phyloP scores from a whole-genome alignment of 345 rosid genomes.

The Rubroshorea leprosula region DNA sequence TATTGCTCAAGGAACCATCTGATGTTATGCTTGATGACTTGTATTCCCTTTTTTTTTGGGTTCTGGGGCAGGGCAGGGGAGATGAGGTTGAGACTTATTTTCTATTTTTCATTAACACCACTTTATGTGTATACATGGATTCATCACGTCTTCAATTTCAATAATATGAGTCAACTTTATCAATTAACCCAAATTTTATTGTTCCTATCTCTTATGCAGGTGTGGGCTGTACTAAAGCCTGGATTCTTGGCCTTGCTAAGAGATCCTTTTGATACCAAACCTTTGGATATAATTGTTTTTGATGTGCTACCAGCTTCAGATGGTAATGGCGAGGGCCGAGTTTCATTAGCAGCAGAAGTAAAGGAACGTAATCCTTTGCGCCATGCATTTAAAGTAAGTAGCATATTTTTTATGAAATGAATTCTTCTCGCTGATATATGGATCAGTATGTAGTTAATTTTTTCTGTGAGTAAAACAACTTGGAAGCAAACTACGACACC shows the following conservation, averaged over 20 bases:
- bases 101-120: too few species aligned
- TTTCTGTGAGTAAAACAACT: neutral
- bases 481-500: neutral
- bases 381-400: slow-evolving; percentile 76
- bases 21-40: too few species aligned
- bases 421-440: neutral
- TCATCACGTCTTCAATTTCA: neutral
- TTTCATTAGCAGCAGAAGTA: slow-evolving; percentile 73
- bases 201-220: slow-evolving; percentile 37
- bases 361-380: slow-evolving; percentile 93
- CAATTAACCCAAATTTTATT: neutral
- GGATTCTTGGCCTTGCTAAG: slow-evolving; percentile 91
- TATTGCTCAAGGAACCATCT: too few species aligned
- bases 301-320: slow-evolving; percentile 87
- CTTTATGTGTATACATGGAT: too few species aligned
- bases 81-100: too few species aligned
- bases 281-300: slow-evolving; percentile 82
- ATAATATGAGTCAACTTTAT: neutral
- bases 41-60: too few species aligned
- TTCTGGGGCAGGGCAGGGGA: too few species aligned
- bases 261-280: slow-evolving; percentile 82
- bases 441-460: neutral
- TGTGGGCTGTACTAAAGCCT: slow-evolving; percentile 96
- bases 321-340: slow-evolving; percentile 75
- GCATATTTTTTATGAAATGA: neutral